Base-by-base conservation (phyloP, 1,284 basidiomycete genomes). In the Mycosarcoma maydis region DNA sequence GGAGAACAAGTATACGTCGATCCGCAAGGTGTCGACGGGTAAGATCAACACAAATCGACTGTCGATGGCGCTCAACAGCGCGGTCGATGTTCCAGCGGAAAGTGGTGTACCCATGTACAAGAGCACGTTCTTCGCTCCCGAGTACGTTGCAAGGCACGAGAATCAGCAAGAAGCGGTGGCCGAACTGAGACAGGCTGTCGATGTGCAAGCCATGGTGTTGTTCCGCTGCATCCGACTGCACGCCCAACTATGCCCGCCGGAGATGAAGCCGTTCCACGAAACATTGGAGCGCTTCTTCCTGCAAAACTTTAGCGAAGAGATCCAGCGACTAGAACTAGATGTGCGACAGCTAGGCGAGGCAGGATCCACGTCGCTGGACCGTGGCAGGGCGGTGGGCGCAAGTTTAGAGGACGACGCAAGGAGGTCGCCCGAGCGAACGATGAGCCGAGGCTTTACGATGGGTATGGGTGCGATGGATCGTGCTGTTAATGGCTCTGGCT, bases 211-310 rank as follows among this genome's bases (percentile, higher is more conserved):
- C 26, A 87, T 88, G 26, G 87, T 90, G 36, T 90, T 97, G 55
- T 90, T 92, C 64, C 87, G 86, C 42, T 94, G 92, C 78, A 85
- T 98, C 50, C 87, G 87, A 57, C 85, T 97, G 10, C 93, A 97
- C 79, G 88, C 88, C 1, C 86, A 88, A 50, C 84, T 96, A 42
- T 94, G 92, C 78, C 88, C 91, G 1, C 86, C 87, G 22, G 92
- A 92, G 83, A 96, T 94, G 87, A 85, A 90, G 44, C 87, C 89
- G 3, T 97, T 98, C 86, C 94, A 98, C 79, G 89, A 90, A 61
- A 94, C 92, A 0, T 85, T 98, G 42, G 89, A 91, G 81, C 89
- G 88, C 75, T 51, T 96, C 83, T 97, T 94, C 85, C 86, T 86
- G 55, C 92, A 91, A 82, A 93, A 93, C 76, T 97, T 94, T 83